phyloP scores from a whole-genome alignment of 2,329 filamentous ascomycete species.

The Exophiala alcalophila region DNA sequence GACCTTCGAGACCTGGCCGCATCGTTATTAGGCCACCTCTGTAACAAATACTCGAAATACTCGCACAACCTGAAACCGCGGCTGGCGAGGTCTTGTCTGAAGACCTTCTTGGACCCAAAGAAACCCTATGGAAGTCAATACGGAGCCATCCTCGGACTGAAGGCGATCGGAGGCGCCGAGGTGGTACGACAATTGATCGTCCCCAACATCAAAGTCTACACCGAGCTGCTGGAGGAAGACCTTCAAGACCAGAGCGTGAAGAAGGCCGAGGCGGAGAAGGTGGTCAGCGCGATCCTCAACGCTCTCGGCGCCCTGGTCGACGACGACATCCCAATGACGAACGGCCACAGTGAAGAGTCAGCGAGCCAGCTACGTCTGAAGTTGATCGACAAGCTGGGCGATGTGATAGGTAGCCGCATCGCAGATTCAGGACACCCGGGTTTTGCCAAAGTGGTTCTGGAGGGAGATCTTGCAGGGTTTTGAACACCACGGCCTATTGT shows the following conservation, averaged over 20 bases:
- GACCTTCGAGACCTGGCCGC: conserved; percentile 80
- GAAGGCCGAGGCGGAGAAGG: conserved; percentile 59
- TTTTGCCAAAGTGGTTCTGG: conserved; percentile 41
- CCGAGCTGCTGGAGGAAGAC: conserved; percentile 58
- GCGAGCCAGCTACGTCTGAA: conserved; percentile 39
- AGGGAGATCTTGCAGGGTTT: conserved; percentile 18
- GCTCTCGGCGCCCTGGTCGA: conserved; percentile 55
- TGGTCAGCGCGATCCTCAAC: conserved; percentile 56
- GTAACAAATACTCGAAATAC: conserved; percentile 73
- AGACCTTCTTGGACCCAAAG: conserved; percentile 82
- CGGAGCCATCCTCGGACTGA: conserved; percentile 77
- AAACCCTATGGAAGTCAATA: conserved; percentile 83
- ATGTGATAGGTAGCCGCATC: conserved; percentile 42
- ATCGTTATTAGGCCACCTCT: conserved; percentile 74
- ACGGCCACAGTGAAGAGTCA: conserved; percentile 38
- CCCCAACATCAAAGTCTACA: conserved; percentile 64
- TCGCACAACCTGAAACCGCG: conserved; percentile 82
- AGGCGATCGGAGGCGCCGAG: conserved; percentile 69
- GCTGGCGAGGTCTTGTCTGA: conserved; percentile 87
- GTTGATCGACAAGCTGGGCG: conserved; percentile 47
- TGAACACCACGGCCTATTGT: conserved; percentile 1
- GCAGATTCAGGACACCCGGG: conserved; percentile 41
- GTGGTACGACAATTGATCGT: conserved; percentile 63
- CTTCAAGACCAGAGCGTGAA: conserved; percentile 49
- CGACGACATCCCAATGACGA: conserved; percentile 41